These are phyloP conservation scores for Salix purpurea DNA, from an alignment of 345 rosid genomes.

Conservation along the genomic window DNA sequence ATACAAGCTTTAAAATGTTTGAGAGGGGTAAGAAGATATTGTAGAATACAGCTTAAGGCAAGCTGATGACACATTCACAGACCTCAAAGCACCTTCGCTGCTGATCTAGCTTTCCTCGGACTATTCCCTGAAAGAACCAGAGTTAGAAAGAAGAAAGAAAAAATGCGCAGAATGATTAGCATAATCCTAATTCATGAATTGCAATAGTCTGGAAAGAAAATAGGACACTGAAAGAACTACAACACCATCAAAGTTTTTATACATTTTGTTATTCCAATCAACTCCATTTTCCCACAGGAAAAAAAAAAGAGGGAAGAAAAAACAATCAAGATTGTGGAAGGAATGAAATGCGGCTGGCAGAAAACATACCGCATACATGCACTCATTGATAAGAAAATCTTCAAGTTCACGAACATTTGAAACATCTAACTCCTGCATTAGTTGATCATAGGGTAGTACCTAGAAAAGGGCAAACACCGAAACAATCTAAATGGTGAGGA, in stretches of 20 bases:
- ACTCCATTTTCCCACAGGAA: background rate
- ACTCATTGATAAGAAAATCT: slow-evolving; percentile 95
- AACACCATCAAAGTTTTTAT: background rate
- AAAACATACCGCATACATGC: slow-evolving; percentile 85
- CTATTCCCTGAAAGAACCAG: slow-evolving; percentile 63
- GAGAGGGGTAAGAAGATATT: background rate
- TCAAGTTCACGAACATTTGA: slow-evolving; percentile 94
- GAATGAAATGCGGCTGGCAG: slow-evolving; percentile 9
- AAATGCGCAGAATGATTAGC: background rate
- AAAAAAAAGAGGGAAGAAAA: background rate
- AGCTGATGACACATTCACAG: slow-evolving; percentile 4
- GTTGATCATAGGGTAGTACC: slow-evolving; percentile 81
- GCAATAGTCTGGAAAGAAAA: background rate
- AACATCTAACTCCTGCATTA: slow-evolving; percentile 87
- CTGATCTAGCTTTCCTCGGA: slow-evolving; percentile 95
- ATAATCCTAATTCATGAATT: background rate
- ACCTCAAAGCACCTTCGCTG: slow-evolving; percentile 94
- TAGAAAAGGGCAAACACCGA: slow-evolving; percentile 19
- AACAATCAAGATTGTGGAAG: background rate
- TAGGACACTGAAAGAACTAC: background rate
- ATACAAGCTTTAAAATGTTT: background rate
- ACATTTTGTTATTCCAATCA: background rate
- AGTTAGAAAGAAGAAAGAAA: background rate
- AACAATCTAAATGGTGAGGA: background rate
- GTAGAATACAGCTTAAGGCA: slow-evolving; percentile 1